Conservation (phyloP, 352 stramenopile genomes). For the Pythium catenulatum region DNA sequence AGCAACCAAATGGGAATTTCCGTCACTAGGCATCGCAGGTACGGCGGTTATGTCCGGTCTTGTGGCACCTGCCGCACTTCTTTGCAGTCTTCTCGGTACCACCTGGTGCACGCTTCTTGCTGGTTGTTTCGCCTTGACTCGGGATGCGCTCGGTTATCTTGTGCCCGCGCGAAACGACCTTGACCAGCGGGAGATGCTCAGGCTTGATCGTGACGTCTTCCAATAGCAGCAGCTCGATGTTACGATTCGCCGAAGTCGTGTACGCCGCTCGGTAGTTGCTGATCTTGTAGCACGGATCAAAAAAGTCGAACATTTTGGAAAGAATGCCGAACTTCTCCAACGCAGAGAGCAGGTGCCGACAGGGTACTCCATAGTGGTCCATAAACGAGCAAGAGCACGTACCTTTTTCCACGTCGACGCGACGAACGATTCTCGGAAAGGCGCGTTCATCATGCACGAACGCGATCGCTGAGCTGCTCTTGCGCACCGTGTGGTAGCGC, state of each 20-base stretch:
- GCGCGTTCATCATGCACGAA: neutral
- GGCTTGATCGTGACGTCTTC: neutral
- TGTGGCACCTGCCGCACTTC: neutral
- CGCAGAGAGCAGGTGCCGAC: neutral
- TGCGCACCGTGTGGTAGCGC: neutral
- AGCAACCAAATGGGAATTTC: neutral
- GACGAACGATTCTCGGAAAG: neutral
- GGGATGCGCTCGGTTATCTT: neutral
- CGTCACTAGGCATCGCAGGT: neutral
- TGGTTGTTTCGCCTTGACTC: neutral
- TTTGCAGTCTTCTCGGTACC: neutral
- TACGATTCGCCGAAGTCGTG: neutral
- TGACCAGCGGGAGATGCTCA: neutral
- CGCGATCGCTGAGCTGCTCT: neutral
- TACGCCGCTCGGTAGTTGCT: neutral
- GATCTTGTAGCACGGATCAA: neutral
- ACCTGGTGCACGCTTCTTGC: neutral
- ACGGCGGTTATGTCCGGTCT: neutral
- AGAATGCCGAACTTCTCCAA: neutral
- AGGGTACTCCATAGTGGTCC: neutral
- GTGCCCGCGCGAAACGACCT: neutral
- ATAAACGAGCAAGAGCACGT: neutral
- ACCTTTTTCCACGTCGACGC: neutral
- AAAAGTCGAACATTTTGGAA: neutral
- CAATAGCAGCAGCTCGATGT: neutral